These are phyloP conservation scores for Viola pubescens DNA, from an alignment of 441 rosid genomes.

Conservation along the genomic window DNA sequence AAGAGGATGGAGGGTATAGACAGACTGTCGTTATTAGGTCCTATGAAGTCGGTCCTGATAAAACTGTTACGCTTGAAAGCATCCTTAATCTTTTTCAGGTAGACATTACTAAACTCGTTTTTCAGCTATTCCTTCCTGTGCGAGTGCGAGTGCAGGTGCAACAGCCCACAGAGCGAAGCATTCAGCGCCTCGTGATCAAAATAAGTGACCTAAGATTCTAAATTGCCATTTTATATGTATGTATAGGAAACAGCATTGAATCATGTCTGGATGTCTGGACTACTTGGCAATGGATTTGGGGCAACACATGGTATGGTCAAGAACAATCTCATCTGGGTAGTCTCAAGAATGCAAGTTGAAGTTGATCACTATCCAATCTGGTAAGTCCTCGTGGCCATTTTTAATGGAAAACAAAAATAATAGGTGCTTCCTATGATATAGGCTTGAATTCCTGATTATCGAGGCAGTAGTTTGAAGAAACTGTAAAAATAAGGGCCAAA, in stretches of 20 bases:
- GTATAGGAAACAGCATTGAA: constrained; percentile 64
- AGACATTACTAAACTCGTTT: not conserved
- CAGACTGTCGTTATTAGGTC: constrained; percentile 60
- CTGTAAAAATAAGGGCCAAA: too few relatives aligned
- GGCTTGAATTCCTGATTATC: not conserved
- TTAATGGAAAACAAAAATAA: too few relatives aligned
- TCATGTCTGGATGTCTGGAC: constrained; percentile 82
- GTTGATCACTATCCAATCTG: constrained; percentile 60
- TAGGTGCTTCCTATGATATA: too few relatives aligned
- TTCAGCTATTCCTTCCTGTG: not conserved
- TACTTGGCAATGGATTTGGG: constrained; percentile 68
- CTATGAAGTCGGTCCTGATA: constrained; percentile 67
- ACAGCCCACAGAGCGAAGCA: too few relatives aligned
- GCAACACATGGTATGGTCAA: constrained; percentile 67
- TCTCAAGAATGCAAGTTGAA: constrained; percentile 59
- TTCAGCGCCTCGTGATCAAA: not conserved
- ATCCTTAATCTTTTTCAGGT: constrained; percentile 65
- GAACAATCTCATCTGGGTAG: constrained; percentile 76
- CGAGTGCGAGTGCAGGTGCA: not conserved
- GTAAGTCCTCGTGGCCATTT: constrained; percentile 18
- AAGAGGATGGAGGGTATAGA: constrained; percentile 46
- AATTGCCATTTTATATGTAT: not conserved
- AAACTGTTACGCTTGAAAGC: constrained; percentile 54
- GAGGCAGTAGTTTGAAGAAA: not conserved
- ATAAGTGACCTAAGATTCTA: not conserved